These are phyloP conservation scores for Pyricularia sp. DNA, from an alignment of 2,329 filamentous ascomycete species.

Conservation along the genomic window DNA sequence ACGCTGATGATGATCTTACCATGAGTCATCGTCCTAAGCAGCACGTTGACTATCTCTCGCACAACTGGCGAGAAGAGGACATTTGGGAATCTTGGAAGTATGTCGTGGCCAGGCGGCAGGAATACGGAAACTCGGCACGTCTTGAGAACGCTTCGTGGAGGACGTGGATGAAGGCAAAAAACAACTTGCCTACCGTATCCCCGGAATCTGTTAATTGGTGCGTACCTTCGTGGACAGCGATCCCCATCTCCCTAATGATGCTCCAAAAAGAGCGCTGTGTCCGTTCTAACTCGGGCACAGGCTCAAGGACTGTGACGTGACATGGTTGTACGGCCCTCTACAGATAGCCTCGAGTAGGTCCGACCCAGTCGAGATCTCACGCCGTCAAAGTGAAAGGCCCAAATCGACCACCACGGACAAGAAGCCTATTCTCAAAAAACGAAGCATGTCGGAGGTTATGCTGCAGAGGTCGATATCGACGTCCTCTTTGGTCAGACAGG, in stretches of 20 bases:
- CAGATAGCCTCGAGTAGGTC: conserved; percentile 55
- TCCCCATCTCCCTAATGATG: not conserved
- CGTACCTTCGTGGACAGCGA: conserved; percentile 17
- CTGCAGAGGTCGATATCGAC: conserved; percentile 78
- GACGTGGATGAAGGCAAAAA: conserved; percentile 89
- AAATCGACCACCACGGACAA: conserved; percentile 57
- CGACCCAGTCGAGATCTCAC: conserved; percentile 24
- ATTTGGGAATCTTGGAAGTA: conserved; percentile 97
- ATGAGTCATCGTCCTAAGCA: conserved; percentile 63
- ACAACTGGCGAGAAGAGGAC: conserved; percentile 89
- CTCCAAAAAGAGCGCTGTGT: not conserved
- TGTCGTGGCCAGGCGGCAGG: conserved; percentile 64
- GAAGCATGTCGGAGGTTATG: conserved; percentile 92
- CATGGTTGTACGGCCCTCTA: conserved; percentile 90
- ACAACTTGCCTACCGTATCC: conserved; percentile 73
- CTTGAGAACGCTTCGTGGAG: conserved; percentile 96
- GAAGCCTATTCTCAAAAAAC: conserved; percentile 92
- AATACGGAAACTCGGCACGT: conserved; percentile 69
- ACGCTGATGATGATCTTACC: conserved; percentile 68
- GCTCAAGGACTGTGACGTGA: conserved; percentile 95
- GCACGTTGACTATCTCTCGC: conserved; percentile 90
- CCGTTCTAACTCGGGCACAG: conserved; percentile 29
- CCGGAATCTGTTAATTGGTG: conserved; percentile 92
- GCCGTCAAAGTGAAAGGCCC: conserved; percentile 32
- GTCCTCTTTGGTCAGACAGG: conserved; percentile 80